These are phyloP conservation scores for Dipteronia dyeriana DNA, from an alignment of 345 rosid species.

Conservation along the genomic window DNA sequence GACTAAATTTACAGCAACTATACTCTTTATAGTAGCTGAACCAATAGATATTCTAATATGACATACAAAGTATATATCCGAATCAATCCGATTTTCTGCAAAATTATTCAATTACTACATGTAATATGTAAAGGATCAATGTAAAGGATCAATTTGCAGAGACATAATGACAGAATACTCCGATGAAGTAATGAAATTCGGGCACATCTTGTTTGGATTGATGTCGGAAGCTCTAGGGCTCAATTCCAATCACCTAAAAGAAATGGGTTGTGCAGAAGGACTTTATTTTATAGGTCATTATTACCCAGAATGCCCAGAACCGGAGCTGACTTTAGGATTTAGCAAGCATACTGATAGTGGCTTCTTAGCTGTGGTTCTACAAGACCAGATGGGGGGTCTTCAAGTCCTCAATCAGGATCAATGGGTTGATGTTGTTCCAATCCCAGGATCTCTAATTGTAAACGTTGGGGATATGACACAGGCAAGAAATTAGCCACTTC, in stretches of 20 bases:
- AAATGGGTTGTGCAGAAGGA: conserved; percentile 29
- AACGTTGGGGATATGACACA: conserved; percentile 30
- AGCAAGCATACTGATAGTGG: conserved; percentile 26
- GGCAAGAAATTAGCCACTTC: conserved; percentile 12
- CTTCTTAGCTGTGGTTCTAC: conserved; percentile 13
- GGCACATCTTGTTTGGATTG: conserved; percentile 12
- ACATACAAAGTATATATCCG: too few species aligned
- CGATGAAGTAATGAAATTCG: conserved; percentile 16
- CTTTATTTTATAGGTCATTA: conserved; percentile 20
- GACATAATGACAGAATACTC: conserved; percentile 5
- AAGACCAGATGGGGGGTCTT: conserved; percentile 32
- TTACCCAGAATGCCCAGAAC: conserved; percentile 39
- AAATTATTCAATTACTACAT: too few species aligned
- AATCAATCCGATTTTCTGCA: too few species aligned
- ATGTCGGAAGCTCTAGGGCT: conserved; percentile 35
- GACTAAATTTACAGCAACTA: too few species aligned
- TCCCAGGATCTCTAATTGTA: conserved; percentile 21
- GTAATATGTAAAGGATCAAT: neutral
- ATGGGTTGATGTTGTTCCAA: conserved; percentile 26
- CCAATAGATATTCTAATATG: too few species aligned
- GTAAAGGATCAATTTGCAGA: conserved; percentile 14
- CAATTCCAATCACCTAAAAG: conserved; percentile 10
- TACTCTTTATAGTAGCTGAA: too few species aligned
- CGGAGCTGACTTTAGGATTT: conserved; percentile 29
- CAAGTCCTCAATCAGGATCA: conserved; percentile 20